phyloP scores from a whole-genome alignment of 306 rosid genomes.

The Arachis hypogaea region DNA sequence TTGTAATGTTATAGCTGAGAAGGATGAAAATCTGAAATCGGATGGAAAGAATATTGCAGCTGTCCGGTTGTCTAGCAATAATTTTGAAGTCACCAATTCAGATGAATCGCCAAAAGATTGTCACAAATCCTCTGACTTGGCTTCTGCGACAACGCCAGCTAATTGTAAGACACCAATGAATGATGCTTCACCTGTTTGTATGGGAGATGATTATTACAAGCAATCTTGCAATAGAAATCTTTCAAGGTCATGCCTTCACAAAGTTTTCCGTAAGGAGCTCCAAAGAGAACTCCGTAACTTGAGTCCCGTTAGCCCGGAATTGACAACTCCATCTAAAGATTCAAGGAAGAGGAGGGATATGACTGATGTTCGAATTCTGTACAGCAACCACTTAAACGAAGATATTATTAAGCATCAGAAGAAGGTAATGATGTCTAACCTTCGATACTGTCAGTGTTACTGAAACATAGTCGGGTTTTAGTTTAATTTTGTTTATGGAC shows the following conservation, averaged over 20 bases:
- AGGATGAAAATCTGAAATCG: conserved; percentile 35
- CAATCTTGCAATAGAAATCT: conserved; percentile 54
- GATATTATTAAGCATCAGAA: conserved; percentile 80
- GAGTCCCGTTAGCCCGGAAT: conserved; percentile 47
- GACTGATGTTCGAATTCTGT: conserved; percentile 71
- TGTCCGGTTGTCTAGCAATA: conserved; percentile 30
- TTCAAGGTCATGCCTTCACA: conserved; percentile 49
- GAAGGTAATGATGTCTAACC: conserved; percentile 59
- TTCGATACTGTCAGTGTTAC: conserved; percentile 19
- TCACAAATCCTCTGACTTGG: conserved; percentile 49
- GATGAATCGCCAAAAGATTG: conserved; percentile 55
- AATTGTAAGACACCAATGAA: conserved; percentile 55
- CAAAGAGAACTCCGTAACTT: conserved; percentile 69
- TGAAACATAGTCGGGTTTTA: conserved; percentile 29
- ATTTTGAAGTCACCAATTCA: conserved; percentile 32
- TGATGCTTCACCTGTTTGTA: conserved; percentile 79
- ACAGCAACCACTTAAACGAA: conserved; percentile 80
- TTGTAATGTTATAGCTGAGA: conserved; percentile 24
- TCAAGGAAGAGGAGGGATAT: conserved; percentile 87
- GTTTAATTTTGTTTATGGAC: conserved; percentile 34
- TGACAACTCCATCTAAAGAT: conserved; percentile 60
- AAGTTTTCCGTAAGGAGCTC: conserved; percentile 64
- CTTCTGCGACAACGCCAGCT: conserved; percentile 64
- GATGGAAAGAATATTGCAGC: conserved; percentile 36
- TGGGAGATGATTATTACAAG: conserved; percentile 75